Evolutionary conservation across 164 flowering plant genomes (phyloP).

Genomic region (Liriodendron chinense): DNA sequence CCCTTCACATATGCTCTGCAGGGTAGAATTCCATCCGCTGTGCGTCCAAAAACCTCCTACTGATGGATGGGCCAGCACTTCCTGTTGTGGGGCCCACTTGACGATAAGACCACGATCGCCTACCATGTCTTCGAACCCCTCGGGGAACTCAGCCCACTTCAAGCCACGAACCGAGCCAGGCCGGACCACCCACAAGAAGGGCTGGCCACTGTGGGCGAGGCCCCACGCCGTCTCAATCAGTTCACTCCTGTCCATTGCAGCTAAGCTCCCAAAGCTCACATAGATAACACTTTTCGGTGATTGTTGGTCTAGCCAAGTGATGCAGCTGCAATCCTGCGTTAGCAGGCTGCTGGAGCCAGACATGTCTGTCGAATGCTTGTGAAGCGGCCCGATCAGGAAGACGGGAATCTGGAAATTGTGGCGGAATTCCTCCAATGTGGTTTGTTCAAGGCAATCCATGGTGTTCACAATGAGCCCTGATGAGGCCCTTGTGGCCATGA

Average conservation of each 20-base stretch:
- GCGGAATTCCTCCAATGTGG: constrained; percentile 9
- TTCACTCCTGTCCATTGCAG: constrained; percentile 10
- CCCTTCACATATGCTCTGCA: constrained; percentile 6
- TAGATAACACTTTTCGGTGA: constrained; percentile 44
- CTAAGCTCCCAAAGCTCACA: constrained; percentile 75
- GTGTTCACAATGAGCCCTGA: constrained; percentile 44
- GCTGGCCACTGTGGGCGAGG: constrained; percentile 17
- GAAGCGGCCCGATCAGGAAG: constrained; percentile 37
- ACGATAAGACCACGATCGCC: constrained; percentile 32
- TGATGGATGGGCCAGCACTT: constrained; percentile 37
- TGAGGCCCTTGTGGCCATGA: constrained; percentile 15
- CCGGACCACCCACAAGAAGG: constrained; percentile 21
- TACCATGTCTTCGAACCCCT: constrained; percentile 25
- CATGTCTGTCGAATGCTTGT: constrained; percentile 16
- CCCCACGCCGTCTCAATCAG: constrained; percentile 35
- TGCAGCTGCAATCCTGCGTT: constrained; percentile 60
- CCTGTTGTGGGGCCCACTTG: constrained; percentile 47
- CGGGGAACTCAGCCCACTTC: constrained; percentile 12
- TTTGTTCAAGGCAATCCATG: constrained; percentile 38
- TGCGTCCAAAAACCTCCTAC: constrained; percentile 30
- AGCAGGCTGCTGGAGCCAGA: constrained; percentile 10
- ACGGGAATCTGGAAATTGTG: constrained; percentile 17
- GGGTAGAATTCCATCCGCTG: constrained; percentile 37
- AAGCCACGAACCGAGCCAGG: not conserved
- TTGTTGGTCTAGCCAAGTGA: constrained; percentile 60